Base-by-base conservation (phyloP, 768 basidiomycete species). In the Amanita pseudoporphyria region DNA sequence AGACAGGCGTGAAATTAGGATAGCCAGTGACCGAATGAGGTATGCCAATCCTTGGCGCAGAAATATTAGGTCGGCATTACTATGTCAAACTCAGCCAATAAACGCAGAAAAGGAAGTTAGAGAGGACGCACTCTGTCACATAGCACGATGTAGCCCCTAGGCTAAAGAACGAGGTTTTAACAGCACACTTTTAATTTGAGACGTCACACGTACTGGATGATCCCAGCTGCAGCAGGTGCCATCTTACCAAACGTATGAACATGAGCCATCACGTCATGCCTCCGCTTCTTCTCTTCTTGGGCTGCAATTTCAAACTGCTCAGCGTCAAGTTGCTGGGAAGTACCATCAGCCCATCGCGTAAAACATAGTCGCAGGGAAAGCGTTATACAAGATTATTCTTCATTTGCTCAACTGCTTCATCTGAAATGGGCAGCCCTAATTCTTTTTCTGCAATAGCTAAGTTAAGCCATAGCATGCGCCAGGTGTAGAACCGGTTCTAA, bases 221-320 rank as follows among this genome's bases (percentile, higher is more conserved):
- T 95, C 14, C 92, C 90, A 13, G 93, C 93, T 21, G 94, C 94
- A 30, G 89, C 87, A 7, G 94, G 94, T 1, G 94, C 94, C 46
- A 94, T 86, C 39, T 75, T 77, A 5, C 94, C 94, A 63, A 97
- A 99, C 3, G 94, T 96, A 68, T 98, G 92, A 38, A 99, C 96
- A 61, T 99, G 96, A 0, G 96, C 96, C 96, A 99, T 99, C 38
- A 99, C 96, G 67, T 99, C 96, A 69, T 99, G 96, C 10, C 96
- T 77, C 21, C 96, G 72, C 68, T 92, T 96, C 73, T 96, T 98
- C 70, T 99, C 96, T 65, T 99, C 96, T 49, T 77, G 70, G 0
- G 92, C 94, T 1, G 96, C 96, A 47, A 88, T 74, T 55, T 83
- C 84, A 60, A 98, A 95, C 69, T 99, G 96, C 42, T 84, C 79